Base-by-base conservation (phyloP, 2,329 filamentous ascomycete species). In the Fusarium sp. region DNA sequence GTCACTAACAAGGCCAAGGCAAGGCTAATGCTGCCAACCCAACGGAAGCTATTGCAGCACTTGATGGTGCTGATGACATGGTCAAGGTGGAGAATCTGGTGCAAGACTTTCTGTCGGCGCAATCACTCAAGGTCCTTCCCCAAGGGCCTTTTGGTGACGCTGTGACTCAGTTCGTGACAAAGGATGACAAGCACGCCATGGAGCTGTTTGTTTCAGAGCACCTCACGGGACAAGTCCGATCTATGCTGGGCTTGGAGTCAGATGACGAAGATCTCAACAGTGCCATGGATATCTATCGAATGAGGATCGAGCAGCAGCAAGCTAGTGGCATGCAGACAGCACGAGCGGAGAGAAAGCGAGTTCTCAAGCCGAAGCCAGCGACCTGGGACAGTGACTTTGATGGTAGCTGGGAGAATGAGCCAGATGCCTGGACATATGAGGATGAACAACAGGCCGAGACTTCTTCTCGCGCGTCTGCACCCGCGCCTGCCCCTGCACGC, bases 181-280 rank as follows among this genome's bases (percentile, higher is more conserved):
- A 98, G 76, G 94, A 98, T 75, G 96, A 99, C 84, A 97, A 95
- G 79, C 92, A 96, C 77, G 94, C 94, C 6, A 94, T 98, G 91
- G 91, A 95, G 78, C 85, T 91, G 48, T 96, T 96, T 76, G 91
- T 96, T 15, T 89, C 88, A 28, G 91, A 94, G 38, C 92, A 92
- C 20, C 84, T 96, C 6, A 87, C 89, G 6, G 90, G 88, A 28
- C 93, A 95, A 78, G 88, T 95, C 24, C 90, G 91, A 74, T 89
- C 93, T 70, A 87, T 96, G 78, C 85, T 95, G 39, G 85, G 87
- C 2, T 83, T 94, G 11, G 90, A 93, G 51, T 86, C 88, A 0
- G 90, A 92, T 26, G 89, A 92, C 38, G 83, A 85, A 60, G 92
- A 94, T 38, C 86, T 98, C 13, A 89, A 91, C 18, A 87, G 87